Evolutionary conservation across 1,284 basidiomycete genomes (phyloP).

Genomic region (Peniophora sp.): DNA sequence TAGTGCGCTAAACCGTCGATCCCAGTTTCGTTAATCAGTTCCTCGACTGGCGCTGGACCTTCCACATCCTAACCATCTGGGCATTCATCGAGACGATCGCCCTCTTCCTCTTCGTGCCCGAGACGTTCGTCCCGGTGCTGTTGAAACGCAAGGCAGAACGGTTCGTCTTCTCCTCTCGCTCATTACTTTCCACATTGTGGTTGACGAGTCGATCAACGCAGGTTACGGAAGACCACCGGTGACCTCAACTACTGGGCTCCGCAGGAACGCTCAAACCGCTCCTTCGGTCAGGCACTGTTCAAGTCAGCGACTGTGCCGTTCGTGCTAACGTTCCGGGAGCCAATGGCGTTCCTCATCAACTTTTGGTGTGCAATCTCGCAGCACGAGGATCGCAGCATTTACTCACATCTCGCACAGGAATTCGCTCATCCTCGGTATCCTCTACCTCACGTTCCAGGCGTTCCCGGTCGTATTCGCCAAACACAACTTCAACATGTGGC

Average conservation of each 20-base stretch:
- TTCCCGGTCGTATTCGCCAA: conserved; percentile 66
- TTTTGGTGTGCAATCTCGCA: conserved; percentile 29
- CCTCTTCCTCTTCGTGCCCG: conserved; percentile 53
- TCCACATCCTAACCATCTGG: conserved; percentile 62
- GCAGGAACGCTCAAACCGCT: conserved; percentile 37
- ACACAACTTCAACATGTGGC: conserved; percentile 55
- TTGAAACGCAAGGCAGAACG: conserved; percentile 46
- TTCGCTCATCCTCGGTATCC: conserved; percentile 62
- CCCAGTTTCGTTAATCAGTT: conserved; percentile 42
- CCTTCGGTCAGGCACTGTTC: conserved; percentile 29
- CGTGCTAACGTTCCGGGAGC: conserved; percentile 61
- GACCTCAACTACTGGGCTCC: conserved; percentile 50
- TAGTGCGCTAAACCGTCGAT: background rate
- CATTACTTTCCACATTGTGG: background rate
- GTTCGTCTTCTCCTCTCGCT: conserved; percentile 10
- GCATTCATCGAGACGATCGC: conserved; percentile 37
- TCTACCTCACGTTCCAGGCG: conserved; percentile 69
- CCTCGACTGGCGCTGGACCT: conserved; percentile 74
- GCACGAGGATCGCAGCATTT: background rate
- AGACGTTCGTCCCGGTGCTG: conserved; percentile 68
- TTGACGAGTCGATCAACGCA: conserved; percentile 11
- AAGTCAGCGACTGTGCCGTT: conserved; percentile 54
- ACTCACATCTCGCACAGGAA: conserved; percentile 23
- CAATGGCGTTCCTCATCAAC: conserved; percentile 69
- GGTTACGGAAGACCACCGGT: conserved; percentile 49